Conservation (phyloP, 495 filamentous ascomycete species). For the Lasiosphaeris hirsuta region DNA sequence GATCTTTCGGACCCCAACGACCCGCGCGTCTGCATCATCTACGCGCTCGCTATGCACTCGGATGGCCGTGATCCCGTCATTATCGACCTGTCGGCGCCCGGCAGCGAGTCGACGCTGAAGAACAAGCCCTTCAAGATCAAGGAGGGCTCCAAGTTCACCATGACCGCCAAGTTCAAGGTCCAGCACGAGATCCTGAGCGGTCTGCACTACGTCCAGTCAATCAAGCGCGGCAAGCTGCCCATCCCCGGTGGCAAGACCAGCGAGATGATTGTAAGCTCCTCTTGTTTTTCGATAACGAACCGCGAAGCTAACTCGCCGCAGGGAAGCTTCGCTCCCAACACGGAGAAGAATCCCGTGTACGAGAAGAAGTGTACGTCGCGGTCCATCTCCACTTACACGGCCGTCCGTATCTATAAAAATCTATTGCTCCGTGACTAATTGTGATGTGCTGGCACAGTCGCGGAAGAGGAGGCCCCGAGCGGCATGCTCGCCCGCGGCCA, state of each 20-base stretch:
- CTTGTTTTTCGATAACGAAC: background rate
- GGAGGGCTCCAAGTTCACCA: slow-evolving; percentile 86
- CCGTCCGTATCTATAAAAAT: background rate
- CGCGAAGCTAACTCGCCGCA: slow-evolving; percentile 18
- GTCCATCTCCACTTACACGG: background rate
- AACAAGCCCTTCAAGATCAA: slow-evolving; percentile 94
- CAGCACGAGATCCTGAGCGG: slow-evolving; percentile 93
- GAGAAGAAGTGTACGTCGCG: slow-evolving; percentile 79
- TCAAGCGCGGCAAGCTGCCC: slow-evolving; percentile 80
- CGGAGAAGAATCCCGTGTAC: slow-evolving; percentile 74
- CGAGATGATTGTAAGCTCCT: slow-evolving; percentile 84
- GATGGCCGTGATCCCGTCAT: slow-evolving; percentile 75
- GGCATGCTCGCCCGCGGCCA: slow-evolving; percentile 83
- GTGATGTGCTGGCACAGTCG: slow-evolving; percentile 55
- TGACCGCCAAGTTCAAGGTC: slow-evolving; percentile 90
- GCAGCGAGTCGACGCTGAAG: slow-evolving; percentile 68
- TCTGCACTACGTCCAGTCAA: slow-evolving; percentile 88
- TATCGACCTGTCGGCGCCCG: slow-evolving; percentile 69
- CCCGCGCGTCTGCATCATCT: slow-evolving; percentile 81
- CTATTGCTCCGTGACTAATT: no score
- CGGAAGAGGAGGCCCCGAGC: slow-evolving; percentile 80
- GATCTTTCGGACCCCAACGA: slow-evolving; percentile 70
- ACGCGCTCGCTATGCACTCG: slow-evolving; percentile 79
- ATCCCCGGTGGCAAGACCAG: slow-evolving; percentile 73
- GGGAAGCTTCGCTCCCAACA: slow-evolving; percentile 89